phyloP scores from a whole-genome alignment of 1,284 basidiomycete species.

The Ganoderma sinense region DNA sequence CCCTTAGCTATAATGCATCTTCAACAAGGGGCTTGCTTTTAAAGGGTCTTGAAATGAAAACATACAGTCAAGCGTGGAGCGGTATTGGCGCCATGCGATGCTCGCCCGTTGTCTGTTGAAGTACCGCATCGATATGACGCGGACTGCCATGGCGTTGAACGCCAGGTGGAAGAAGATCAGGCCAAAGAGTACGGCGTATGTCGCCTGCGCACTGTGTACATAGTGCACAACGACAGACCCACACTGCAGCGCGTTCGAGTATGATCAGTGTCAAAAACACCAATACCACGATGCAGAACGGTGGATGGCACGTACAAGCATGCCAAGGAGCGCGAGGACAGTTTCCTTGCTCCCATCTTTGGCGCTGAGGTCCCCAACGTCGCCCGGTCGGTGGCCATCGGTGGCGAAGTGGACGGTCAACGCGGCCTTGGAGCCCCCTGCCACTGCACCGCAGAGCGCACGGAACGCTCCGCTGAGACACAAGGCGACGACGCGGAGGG shows the following conservation, averaged over 20 bases:
- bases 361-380: conserved; percentile 73
- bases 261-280: background rate
- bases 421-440: conserved; percentile 72
- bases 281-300: background rate
- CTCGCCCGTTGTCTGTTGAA: conserved; percentile 66
- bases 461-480: conserved; percentile 65
- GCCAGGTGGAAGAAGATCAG: conserved; percentile 61
- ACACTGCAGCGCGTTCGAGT: conserved; percentile 45
- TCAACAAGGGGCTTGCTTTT: background rate
- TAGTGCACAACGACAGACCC: conserved; percentile 65
- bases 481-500: conserved; percentile 54
- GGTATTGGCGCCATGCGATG: conserved; percentile 55
- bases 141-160: conserved; percentile 68
- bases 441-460: conserved; percentile 65
- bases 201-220: conserved; percentile 54
- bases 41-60: background rate
- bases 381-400: conserved; percentile 52
- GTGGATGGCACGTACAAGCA: conserved; percentile 58
- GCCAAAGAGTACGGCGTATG: conserved; percentile 57
- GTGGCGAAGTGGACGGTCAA: conserved; percentile 73
- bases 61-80: conserved; percentile 17
- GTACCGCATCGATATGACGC: conserved; percentile 59
- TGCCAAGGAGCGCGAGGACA: conserved; percentile 67
- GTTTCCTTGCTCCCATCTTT: conserved; percentile 79
- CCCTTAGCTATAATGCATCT: conserved; percentile 6